phyloP scores from a whole-genome alignment of 371 early-diverging fungal species.

The Actinomortierella wolfii region DNA sequence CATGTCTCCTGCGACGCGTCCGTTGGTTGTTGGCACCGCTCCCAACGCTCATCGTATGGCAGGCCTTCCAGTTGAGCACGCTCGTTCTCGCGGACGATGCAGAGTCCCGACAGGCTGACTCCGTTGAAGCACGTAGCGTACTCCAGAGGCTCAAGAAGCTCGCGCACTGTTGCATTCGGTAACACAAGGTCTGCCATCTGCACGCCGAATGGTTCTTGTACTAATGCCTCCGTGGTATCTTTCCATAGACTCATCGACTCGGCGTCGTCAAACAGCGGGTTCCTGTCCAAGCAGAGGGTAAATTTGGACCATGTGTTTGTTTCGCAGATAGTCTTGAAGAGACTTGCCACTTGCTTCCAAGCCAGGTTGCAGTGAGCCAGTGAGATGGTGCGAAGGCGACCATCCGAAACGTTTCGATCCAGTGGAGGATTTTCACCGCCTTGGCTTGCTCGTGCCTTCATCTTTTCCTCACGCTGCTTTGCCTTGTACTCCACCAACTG shows the following conservation, averaged over 20 bases:
- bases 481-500: slow-evolving; percentile 5
- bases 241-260: slow-evolving; percentile 18
- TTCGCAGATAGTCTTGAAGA: slow-evolving; percentile 24
- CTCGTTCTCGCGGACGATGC: slow-evolving; percentile 29
- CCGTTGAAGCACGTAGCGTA: slow-evolving; percentile 29
- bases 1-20: slow-evolving; percentile 33
- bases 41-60: slow-evolving; percentile 9
- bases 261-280: slow-evolving; percentile 28
- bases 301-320: slow-evolving; percentile 29
- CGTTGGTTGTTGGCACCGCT: slow-evolving; percentile 9
- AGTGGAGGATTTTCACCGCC: no score
- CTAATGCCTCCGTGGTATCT: no score
- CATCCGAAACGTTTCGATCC: no score
- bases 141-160: slow-evolving; percentile 20
- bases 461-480: not conserved
- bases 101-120: slow-evolving; percentile 24
- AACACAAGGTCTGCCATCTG: slow-evolving; percentile 28
- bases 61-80: slow-evolving; percentile 15
- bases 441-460: no score
- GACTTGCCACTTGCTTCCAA: slow-evolving; percentile 15
- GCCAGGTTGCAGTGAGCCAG: slow-evolving; percentile 17
- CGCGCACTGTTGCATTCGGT: slow-evolving; percentile 11
- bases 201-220: slow-evolving; percentile 25
- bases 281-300: slow-evolving; percentile 30
- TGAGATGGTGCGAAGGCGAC: slow-evolving; percentile 11